phyloP scores from a whole-genome alignment of 306 rosid species.

The Hylodesmum podocarpum region DNA sequence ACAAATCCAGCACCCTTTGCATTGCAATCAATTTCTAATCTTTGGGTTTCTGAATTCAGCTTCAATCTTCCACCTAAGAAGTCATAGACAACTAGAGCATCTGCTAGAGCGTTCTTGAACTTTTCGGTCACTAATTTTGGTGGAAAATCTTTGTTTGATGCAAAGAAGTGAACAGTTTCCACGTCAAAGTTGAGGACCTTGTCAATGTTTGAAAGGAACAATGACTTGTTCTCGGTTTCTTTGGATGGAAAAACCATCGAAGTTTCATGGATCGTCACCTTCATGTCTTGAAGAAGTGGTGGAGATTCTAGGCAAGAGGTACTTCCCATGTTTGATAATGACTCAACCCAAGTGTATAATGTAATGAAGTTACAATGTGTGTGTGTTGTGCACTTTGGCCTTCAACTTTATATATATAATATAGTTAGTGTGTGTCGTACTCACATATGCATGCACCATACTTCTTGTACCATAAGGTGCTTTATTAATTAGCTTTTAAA shows the following conservation, averaged over 20 bases:
- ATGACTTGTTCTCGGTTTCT: constrained; percentile 37
- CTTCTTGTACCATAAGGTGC: neutral
- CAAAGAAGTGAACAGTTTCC: constrained; percentile 66
- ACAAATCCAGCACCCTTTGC: constrained; percentile 63
- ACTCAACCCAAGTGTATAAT: neutral
- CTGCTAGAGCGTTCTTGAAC: constrained; percentile 44
- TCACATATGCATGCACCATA: neutral
- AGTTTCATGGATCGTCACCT: constrained; percentile 48
- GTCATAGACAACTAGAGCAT: constrained; percentile 55
- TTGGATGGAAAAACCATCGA: constrained; percentile 53
- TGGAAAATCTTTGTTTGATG: constrained; percentile 46
- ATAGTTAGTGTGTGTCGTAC: neutral
- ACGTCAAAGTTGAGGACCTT: constrained; percentile 67
- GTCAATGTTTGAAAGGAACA: constrained; percentile 85
- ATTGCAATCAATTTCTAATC: constrained; percentile 67
- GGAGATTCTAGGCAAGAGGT: constrained; percentile 13
- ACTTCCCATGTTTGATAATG: constrained; percentile 35
- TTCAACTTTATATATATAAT: neutral
- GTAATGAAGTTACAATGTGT: neutral
- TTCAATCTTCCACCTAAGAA: constrained; percentile 69
- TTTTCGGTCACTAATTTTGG: constrained; percentile 32
- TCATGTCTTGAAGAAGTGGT: constrained; percentile 42
- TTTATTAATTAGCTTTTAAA: neutral
- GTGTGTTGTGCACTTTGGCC: neutral
- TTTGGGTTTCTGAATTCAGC: constrained; percentile 31